These are phyloP conservation scores for Solanum paucissectum DNA, from an alignment of 257 asterid genomes.

Conservation along the genomic window DNA sequence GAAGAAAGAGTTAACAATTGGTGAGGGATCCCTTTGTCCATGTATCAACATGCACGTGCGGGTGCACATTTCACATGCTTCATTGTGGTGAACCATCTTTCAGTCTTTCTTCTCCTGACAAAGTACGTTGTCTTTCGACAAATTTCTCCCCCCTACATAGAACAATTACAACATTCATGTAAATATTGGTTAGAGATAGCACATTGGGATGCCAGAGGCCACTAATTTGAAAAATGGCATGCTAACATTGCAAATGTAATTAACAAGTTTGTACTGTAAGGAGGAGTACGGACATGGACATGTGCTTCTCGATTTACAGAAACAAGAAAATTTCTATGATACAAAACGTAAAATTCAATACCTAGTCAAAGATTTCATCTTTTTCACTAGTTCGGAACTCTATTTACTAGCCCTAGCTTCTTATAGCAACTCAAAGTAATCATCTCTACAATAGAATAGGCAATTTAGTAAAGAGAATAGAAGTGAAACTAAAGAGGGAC, in stretches of 20 bases:
- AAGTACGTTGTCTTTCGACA: background rate
- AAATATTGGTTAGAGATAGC: background rate
- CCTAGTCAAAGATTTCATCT: background rate
- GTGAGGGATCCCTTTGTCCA: background rate
- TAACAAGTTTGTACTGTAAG: background rate
- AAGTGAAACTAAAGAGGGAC: background rate
- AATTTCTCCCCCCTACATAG: background rate
- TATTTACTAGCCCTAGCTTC: background rate
- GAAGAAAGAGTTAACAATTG: conserved; percentile 15
- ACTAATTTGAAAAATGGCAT: background rate
- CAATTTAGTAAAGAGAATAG: background rate
- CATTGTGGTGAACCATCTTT: background rate
- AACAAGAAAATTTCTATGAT: background rate
- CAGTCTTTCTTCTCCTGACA: background rate
- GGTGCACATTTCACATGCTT: conserved; percentile 11
- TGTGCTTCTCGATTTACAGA: background rate
- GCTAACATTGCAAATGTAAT: background rate
- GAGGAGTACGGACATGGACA: background rate
- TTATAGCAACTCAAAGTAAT: background rate
- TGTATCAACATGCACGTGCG: conserved; percentile 11
- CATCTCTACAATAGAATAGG: background rate
- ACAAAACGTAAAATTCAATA: background rate
- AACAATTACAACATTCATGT: background rate
- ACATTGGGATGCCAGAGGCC: background rate
- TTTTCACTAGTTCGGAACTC: background rate